phyloP scores from a whole-genome alignment of 2,329 filamentous ascomycete genomes.

The Diplodia seriata region DNA sequence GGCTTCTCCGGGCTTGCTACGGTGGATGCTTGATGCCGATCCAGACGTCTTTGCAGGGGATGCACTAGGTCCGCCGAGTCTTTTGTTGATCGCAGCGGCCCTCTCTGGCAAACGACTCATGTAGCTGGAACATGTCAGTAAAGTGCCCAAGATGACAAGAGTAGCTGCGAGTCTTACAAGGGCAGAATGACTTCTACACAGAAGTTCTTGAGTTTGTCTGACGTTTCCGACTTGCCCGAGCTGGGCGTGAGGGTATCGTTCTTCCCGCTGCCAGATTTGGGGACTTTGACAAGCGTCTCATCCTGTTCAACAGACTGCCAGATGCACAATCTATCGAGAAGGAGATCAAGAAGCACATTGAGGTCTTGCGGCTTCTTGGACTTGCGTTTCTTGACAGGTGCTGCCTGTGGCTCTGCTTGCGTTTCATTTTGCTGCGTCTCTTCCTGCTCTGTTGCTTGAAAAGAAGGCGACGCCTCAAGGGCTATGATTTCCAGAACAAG shows the following conservation, averaged over 20 bases:
- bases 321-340: conserved; percentile 80
- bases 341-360: conserved; percentile 70
- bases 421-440: conserved; percentile 35
- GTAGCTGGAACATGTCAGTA: conserved; percentile 61
- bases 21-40: conserved; percentile 51
- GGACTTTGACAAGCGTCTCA: conserved; percentile 46
- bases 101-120: conserved; percentile 75
- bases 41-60: conserved; percentile 61
- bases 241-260: conserved; percentile 38
- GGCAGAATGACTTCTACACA: conserved; percentile 81
- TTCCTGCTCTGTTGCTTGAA: conserved; percentile 43
- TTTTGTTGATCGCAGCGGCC: conserved; percentile 74
- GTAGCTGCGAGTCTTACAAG: conserved; percentile 62
- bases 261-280: conserved; percentile 37
- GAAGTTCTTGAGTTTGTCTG: conserved; percentile 75
- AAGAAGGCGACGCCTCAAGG: conserved; percentile 61
- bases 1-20: conserved; percentile 49
- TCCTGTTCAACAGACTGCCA: conserved; percentile 79
- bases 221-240: conserved; percentile 40
- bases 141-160: neutral
- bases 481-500: conserved; percentile 78
- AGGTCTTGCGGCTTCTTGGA: conserved; percentile 71
- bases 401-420: conserved; percentile 34
- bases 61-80: conserved; percentile 74
- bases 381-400: conserved; percentile 48